Evolutionary conservation across 768 basidiomycete genomes (phyloP).

Genomic region (Mycena galopus): DNA sequence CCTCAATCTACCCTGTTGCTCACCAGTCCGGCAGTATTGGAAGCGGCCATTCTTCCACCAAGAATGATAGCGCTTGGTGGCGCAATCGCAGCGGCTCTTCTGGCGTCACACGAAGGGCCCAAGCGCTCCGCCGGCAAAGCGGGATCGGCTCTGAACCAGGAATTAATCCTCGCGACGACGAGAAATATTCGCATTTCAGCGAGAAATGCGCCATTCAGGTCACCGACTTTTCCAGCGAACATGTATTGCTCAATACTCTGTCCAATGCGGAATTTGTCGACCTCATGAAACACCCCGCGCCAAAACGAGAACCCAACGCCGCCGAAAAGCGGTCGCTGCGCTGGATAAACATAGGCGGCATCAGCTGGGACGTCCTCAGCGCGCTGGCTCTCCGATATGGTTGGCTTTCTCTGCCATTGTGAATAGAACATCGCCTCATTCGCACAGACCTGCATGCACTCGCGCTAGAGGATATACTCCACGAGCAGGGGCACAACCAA

Average conservation of each 20-base stretch:
- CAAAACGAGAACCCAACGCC: not conserved
- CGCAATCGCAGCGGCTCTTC: not conserved
- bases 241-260: slow-evolving; percentile 8
- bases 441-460: slow-evolving; percentile 61
- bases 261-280: slow-evolving; percentile 25
- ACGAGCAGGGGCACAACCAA: slow-evolving; percentile 43
- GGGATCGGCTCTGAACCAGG: slow-evolving; percentile 31
- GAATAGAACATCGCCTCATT: not conserved
- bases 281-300: slow-evolving; percentile 6
- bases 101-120: not conserved
- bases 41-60: not conserved
- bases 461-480: slow-evolving; percentile 61
- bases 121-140: not conserved
- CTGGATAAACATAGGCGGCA: slow-evolving; percentile 34
- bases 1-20: not conserved
- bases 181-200: slow-evolving; percentile 19
- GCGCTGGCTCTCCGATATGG: slow-evolving; percentile 28
- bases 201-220: slow-evolving; percentile 25
- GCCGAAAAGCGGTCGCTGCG: slow-evolving; percentile 3
- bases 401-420: not conserved
- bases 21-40: not conserved
- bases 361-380: slow-evolving; percentile 30
- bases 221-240: slow-evolving; percentile 24
- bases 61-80: not conserved
- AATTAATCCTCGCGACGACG: slow-evolving; percentile 14